phyloP scores from a whole-genome alignment of 2,329 filamentous ascomycete genomes.

The Xylariaceae sp. region DNA sequence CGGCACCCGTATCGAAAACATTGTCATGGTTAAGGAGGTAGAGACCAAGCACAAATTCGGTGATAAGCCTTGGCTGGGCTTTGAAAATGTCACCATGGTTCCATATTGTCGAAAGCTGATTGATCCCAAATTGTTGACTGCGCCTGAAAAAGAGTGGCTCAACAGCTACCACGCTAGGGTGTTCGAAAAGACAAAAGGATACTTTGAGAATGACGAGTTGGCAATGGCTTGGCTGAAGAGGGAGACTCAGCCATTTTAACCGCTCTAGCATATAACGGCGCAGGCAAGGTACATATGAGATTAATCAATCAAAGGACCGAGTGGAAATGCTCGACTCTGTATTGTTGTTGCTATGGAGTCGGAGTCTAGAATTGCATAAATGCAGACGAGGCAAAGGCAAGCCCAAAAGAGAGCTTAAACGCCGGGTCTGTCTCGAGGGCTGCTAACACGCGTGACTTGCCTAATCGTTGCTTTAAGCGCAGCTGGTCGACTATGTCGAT shows the following conservation, averaged over 20 bases:
- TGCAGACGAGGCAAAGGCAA: conserved; percentile 67
- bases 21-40: conserved; percentile 86
- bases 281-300: conserved; percentile 3
- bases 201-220: conserved; percentile 68
- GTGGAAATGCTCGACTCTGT: no score
- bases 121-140: conserved; percentile 67
- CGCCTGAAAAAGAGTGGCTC: conserved; percentile 76
- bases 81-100: conserved; percentile 96
- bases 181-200: conserved; percentile 72
- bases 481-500: conserved; percentile 31
- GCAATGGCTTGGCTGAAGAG: conserved; percentile 78
- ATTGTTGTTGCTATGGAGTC: no score
- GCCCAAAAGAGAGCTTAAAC: conserved; percentile 67
- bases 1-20: conserved; percentile 94
- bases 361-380: conserved; percentile 48
- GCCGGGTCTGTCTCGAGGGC: conserved; percentile 55
- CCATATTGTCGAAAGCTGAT: conserved; percentile 90
- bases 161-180: conserved; percentile 83
- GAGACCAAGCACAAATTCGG: conserved; percentile 84
- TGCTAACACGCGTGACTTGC: conserved; percentile 40
- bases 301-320: no score
- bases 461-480: conserved; percentile 29
- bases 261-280: not conserved
- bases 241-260: conserved; percentile 68
- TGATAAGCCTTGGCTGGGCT: conserved; percentile 89